Conservation (phyloP, 192 early-diverging fungal genomes). For the Anaeromyces robustus region DNA sequence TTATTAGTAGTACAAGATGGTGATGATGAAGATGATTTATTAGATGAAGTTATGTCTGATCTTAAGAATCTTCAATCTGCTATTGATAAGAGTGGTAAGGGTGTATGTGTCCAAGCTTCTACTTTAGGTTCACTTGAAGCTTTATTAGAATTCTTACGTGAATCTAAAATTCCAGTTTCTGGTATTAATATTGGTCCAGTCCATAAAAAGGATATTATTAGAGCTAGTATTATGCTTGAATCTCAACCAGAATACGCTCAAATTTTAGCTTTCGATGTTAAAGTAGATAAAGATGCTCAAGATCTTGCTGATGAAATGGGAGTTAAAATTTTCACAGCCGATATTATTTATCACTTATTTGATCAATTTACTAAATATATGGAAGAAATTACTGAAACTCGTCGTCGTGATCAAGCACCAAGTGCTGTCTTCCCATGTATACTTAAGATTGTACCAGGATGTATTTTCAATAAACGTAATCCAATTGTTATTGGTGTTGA, state of each 20-base stretch:
- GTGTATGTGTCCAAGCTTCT: constrained; percentile 96
- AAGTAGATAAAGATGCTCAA: constrained; percentile 75
- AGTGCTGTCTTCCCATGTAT: constrained; percentile 94
- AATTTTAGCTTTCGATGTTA: constrained; percentile 46
- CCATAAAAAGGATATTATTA: constrained; percentile 90
- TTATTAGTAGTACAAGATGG: constrained; percentile 82
- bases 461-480: constrained; percentile 85
- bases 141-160: constrained; percentile 77
- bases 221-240: constrained; percentile 84
- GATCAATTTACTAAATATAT: constrained; percentile 76
- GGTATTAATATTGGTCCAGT: constrained; percentile 96
- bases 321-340: constrained; percentile 83
- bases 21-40: constrained; percentile 91
- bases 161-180: constrained; percentile 85
- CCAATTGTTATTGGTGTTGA: constrained; percentile 94
- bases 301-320: constrained; percentile 82
- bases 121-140: constrained; percentile 96
- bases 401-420: constrained; percentile 70
- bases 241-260: constrained; percentile 59
- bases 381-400: constrained; percentile 62
- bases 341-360: constrained; percentile 98
- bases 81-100: constrained; percentile 69
- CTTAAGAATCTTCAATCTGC: constrained; percentile 54
- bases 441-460: constrained; percentile 70
- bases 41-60: constrained; percentile 90